These are phyloP conservation scores for Amanita thiersii DNA, from an alignment of 768 basidiomycete genomes.

Conservation along the genomic window DNA sequence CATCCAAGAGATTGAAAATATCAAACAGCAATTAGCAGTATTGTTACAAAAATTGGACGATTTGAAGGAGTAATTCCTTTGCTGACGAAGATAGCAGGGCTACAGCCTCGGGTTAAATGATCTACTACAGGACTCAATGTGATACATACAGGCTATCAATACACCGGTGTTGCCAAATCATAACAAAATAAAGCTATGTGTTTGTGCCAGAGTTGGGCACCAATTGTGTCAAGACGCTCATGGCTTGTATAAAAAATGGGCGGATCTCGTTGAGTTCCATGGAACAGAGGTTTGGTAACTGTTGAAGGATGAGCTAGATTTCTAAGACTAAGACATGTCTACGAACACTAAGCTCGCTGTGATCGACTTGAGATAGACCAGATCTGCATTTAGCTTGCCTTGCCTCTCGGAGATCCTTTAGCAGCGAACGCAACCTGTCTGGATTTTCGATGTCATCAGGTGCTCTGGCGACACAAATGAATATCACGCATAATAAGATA, in stretches of 20 bases:
- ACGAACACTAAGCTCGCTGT: slow-evolving; percentile 73
- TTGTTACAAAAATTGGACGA: slow-evolving; percentile 31
- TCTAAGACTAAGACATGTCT: slow-evolving; percentile 2
- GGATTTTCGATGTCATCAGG: slow-evolving; percentile 84
- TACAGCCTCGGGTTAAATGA: slow-evolving; percentile 7
- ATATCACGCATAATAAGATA: not conserved
- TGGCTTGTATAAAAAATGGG: slow-evolving; percentile 79
- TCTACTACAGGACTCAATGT: slow-evolving; percentile 17
- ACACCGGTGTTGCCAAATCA: not conserved
- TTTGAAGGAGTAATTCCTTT: no score
- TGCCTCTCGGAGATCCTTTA: slow-evolving; percentile 94
- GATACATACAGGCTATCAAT: no score
- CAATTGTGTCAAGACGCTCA: slow-evolving; percentile 37
- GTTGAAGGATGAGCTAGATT: slow-evolving; percentile 4
- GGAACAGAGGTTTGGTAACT: slow-evolving; percentile 81
- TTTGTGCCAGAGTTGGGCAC: slow-evolving; percentile 1
- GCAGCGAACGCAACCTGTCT: slow-evolving; percentile 73
- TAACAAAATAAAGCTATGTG: not conserved
- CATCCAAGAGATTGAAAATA: slow-evolving; percentile 49
- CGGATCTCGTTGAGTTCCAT: slow-evolving; percentile 95
- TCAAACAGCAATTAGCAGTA: slow-evolving; percentile 39
- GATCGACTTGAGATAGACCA: slow-evolving; percentile 73
- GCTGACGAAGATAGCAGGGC: no score
- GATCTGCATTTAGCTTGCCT: slow-evolving; percentile 90
- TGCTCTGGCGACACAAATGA: slow-evolving; percentile 43